Percentiles rank a stretch among this genome's conserved stretches.
These are phyloP conservation scores for Yamadazyma laniorum DNA, from an alignment of 805 yeast genomes.

Conservation along the genomic window DNA sequence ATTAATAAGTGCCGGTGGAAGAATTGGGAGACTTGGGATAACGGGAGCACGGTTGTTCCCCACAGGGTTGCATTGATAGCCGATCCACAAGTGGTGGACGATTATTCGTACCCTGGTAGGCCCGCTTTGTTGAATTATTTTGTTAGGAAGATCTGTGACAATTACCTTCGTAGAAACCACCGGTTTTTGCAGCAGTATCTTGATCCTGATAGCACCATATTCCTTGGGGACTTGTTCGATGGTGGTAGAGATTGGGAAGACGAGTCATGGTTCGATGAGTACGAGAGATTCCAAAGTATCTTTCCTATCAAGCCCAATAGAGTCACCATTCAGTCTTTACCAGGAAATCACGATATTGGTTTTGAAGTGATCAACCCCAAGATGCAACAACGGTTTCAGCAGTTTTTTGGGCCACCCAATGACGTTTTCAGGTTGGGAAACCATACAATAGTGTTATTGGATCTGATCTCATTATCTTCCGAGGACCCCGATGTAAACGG, in stretches of 20 bases:
- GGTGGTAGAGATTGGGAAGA: slow-evolving; percentile 89
- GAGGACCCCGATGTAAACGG: slow-evolving; percentile 46
- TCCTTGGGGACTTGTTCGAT: slow-evolving; percentile 90
- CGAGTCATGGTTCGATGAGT: slow-evolving; percentile 67
- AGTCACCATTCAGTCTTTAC: slow-evolving; percentile 42
- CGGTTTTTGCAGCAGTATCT: slow-evolving; percentile 53
- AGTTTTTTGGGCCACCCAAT: slow-evolving; percentile 72
- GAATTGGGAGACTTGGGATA: slow-evolving; percentile 68
- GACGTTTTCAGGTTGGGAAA: slow-evolving; percentile 56
- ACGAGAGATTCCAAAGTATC: slow-evolving; percentile 60
- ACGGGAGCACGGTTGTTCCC: slow-evolving; percentile 21
- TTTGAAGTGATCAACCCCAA: slow-evolving; percentile 69
- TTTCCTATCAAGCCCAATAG: slow-evolving; percentile 57
- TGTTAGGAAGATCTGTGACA: slow-evolving; percentile 67
- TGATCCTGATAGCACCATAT: slow-evolving; percentile 73
- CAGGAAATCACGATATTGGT: slow-evolving; percentile 98
- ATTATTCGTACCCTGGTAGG: slow-evolving; percentile 78
- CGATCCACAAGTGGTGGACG: slow-evolving; percentile 94
- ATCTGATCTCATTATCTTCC: slow-evolving; percentile 72
- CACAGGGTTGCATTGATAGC: slow-evolving; percentile 66
- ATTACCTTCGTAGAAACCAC: slow-evolving; percentile 77
- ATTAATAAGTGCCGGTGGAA: slow-evolving; percentile 50
- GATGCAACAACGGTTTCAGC: slow-evolving; percentile 60
- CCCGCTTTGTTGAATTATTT: slow-evolving; percentile 49
- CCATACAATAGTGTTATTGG: slow-evolving; percentile 72